These are phyloP conservation scores for Xylaria scruposa DNA, from an alignment of 495 filamentous ascomycete genomes.

Conservation along the genomic window DNA sequence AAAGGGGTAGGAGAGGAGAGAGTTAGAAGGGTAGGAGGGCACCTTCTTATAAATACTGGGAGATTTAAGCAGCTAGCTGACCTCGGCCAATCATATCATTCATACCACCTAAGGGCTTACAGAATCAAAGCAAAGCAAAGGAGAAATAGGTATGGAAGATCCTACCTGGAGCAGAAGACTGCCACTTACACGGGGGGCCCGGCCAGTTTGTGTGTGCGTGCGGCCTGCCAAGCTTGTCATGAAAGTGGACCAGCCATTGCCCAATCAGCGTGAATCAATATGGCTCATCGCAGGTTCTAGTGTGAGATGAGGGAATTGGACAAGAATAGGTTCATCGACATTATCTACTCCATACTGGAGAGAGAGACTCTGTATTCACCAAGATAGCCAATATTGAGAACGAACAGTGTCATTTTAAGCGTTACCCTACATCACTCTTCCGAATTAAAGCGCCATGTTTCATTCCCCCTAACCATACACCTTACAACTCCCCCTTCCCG, in stretches of 20 bases:
- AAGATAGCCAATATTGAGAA: background rate
- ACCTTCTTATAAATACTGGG: slow-evolving; percentile 4
- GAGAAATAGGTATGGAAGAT: background rate
- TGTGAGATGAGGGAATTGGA: slow-evolving; percentile 7
- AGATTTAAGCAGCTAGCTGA: background rate
- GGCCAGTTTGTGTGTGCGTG: slow-evolving; percentile 11
- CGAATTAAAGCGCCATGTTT: background rate
- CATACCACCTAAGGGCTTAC: background rate
- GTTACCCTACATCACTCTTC: slow-evolving; percentile 16
- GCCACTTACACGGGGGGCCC: slow-evolving; percentile 5
- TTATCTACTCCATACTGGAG: background rate
- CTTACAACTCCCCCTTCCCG: background rate
- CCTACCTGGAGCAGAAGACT: slow-evolving; percentile 11
- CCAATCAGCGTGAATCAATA: slow-evolving; percentile 13
- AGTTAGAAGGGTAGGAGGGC: background rate
- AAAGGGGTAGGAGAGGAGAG: slow-evolving; percentile 26
- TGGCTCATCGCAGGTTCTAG: background rate
- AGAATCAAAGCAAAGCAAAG: background rate
- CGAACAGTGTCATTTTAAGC: slow-evolving; percentile 9
- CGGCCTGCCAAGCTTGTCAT: slow-evolving; percentile 12
- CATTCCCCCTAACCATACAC: slow-evolving; percentile 3
- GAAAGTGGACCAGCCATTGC: slow-evolving; percentile 16
- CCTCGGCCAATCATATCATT: slow-evolving; percentile 9
- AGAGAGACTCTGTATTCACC: background rate
- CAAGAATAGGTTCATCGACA: background rate